A percentile compares a stretch with the other conserved stretches of the same genome.
Evolutionary conservation across 768 basidiomycete genomes (phyloP).

Genomic region (Serpula lacrymans): DNA sequence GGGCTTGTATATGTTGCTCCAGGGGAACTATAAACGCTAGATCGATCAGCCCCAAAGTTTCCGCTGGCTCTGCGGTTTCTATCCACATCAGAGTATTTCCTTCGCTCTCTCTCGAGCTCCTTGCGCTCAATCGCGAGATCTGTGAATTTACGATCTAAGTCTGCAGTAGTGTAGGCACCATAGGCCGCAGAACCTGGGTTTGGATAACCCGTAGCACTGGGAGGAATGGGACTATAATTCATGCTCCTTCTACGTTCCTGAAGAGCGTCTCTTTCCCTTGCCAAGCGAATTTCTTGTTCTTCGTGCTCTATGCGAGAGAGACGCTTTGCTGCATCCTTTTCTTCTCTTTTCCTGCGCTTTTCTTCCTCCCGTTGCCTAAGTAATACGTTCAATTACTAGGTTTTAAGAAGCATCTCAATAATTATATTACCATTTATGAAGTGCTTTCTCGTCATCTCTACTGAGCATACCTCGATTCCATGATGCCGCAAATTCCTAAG

Average conservation of each 20-base stretch:
- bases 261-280: constrained; percentile 55
- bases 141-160: constrained; percentile 37
- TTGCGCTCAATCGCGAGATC: constrained; percentile 12
- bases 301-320: constrained; percentile 38
- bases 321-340: constrained; percentile 37
- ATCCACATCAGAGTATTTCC: constrained; percentile 43
- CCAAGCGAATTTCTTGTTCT: constrained; percentile 53
- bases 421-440: constrained; percentile 43
- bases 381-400: not conserved
- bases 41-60: constrained; percentile 10
- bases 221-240: constrained; percentile 35
- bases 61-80: constrained; percentile 1
- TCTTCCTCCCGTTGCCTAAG: constrained; percentile 48
- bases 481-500: constrained; percentile 57
- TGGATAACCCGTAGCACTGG: constrained; percentile 21
- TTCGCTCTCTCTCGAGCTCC: constrained; percentile 28
- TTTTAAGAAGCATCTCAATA: constrained; percentile 14
- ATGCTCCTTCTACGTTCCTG: constrained; percentile 55
- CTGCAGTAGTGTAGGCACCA: constrained; percentile 20
- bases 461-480: constrained; percentile 46
- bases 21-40: constrained; percentile 16
- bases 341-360: constrained; percentile 52
- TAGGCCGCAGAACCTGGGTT: constrained; percentile 18
- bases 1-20: constrained; percentile 24
- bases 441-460: constrained; percentile 37